These are phyloP conservation scores for Begonia masoniana DNA, from an alignment of 306 rosid species.

Conservation along the genomic window DNA sequence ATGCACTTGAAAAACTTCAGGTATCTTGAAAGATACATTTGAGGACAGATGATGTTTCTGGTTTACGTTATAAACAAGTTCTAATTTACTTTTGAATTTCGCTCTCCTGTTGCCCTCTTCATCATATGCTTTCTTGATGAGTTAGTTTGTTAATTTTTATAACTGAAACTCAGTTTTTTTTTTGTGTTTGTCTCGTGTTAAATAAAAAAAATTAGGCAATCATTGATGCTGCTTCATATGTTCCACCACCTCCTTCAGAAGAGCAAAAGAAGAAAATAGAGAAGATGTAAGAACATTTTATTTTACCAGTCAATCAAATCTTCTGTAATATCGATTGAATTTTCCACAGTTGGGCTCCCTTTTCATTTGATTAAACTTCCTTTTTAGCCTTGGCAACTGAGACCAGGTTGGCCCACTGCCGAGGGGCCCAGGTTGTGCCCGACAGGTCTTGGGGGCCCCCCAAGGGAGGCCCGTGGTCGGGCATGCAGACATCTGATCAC, in stretches of 20 bases:
- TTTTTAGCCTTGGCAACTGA: no score
- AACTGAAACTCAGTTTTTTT: neutral
- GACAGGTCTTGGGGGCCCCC: conserved; percentile 32
- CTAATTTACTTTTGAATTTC: no score
- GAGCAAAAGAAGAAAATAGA: conserved; percentile 94
- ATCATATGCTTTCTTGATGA: neutral
- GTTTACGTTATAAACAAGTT: no score
- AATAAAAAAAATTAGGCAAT: conserved; percentile 39
- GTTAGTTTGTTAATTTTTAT: neutral
- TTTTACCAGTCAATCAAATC: neutral
- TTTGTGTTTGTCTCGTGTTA: neutral
- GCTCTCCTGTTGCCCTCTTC: no score
- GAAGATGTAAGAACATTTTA: conserved; percentile 48
- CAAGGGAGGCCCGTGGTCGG: no score
- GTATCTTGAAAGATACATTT: conserved; percentile 9
- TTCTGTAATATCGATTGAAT: conserved; percentile 28
- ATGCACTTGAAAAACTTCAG: conserved; percentile 56
- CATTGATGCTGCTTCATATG: conserved; percentile 88
- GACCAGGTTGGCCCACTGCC: no score
- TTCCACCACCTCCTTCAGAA: conserved; percentile 96
- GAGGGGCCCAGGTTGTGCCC: no score
- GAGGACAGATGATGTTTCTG: no score
- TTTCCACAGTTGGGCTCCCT: no score
- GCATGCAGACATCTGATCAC: no score
- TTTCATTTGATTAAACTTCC: no score